A percentile compares a stretch with the other conserved stretches of the same genome.
Conservation (phyloP, 345 rosid genomes). For the Garcia nutans region DNA sequence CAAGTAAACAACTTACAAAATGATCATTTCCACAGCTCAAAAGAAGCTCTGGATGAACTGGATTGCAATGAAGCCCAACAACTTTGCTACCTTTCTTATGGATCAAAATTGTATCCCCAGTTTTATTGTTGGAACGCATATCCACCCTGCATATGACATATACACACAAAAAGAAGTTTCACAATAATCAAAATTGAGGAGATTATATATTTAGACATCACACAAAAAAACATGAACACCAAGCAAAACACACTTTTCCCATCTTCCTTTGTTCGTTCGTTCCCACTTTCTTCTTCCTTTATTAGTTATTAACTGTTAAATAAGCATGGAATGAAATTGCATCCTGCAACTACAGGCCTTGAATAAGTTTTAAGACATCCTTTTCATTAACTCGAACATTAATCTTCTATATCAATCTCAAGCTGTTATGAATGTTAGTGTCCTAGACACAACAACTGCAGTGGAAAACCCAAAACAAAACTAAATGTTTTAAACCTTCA, state of each 20-base stretch:
- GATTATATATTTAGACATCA: not conserved
- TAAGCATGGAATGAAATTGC: not conserved
- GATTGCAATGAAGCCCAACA: slow-evolving; percentile 93
- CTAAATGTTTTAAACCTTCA: not conserved
- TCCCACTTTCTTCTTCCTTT: not conserved
- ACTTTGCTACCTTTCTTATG: slow-evolving; percentile 95
- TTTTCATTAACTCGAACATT: no score
- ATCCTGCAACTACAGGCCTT: not conserved
- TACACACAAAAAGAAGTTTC: no score
- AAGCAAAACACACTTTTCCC: not conserved
- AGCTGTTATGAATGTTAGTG: no score
- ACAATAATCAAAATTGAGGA: not conserved
- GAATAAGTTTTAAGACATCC: not conserved
- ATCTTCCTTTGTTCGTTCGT: no score
- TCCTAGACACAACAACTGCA: no score
- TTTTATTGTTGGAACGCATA: slow-evolving; percentile 56
- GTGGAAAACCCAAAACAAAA: not conserved
- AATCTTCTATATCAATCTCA: no score
- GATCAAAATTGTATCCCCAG: slow-evolving; percentile 62
- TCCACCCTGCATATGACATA: slow-evolving; percentile 57
- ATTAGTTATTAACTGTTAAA: no score
- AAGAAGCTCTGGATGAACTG: slow-evolving; percentile 82
- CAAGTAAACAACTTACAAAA: slow-evolving; percentile 57
- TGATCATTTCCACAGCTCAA: slow-evolving; percentile 97
- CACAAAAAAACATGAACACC: not conserved